phyloP scores from a whole-genome alignment of 2,329 filamentous ascomycete species.

The Tolypocladium tundrense region DNA sequence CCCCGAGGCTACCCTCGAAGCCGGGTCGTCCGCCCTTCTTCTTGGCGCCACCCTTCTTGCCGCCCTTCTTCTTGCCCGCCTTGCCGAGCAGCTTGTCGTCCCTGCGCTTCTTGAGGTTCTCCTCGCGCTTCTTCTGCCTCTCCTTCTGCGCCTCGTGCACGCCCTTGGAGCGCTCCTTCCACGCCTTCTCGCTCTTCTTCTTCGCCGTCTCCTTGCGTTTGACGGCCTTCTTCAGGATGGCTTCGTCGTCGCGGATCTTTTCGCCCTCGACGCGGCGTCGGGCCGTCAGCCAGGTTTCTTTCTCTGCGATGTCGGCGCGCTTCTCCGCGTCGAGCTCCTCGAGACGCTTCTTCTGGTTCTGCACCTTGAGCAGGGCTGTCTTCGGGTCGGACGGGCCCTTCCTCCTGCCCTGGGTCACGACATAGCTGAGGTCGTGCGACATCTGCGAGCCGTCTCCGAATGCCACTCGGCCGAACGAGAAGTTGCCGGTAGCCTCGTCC shows the following conservation, averaged over 20 bases:
- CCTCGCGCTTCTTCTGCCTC: slow-evolving; percentile 72
- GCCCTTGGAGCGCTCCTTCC: slow-evolving; percentile 62
- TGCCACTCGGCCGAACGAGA: slow-evolving; percentile 83
- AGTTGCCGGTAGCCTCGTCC: slow-evolving; percentile 51
- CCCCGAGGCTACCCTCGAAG: slow-evolving; percentile 58
- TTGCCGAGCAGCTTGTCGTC: slow-evolving; percentile 59
- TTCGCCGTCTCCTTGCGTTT: slow-evolving; percentile 88
- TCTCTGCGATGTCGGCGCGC: slow-evolving; percentile 78
- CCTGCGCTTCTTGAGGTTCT: slow-evolving; percentile 62
- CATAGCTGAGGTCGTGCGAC: slow-evolving; percentile 60
- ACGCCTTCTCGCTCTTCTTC: slow-evolving; percentile 85
- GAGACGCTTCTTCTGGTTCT: slow-evolving; percentile 77
- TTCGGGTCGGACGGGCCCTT: slow-evolving; percentile 79
- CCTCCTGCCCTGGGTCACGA: slow-evolving; percentile 44
- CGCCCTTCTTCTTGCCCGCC: slow-evolving; percentile 48
- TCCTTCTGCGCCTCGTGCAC: slow-evolving; percentile 68
- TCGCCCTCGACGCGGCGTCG: slow-evolving; percentile 84
- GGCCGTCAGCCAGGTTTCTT: slow-evolving; percentile 88
- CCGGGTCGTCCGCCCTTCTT: slow-evolving; percentile 49
- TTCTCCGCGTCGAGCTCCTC: slow-evolving; percentile 67
- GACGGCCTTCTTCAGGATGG: slow-evolving; percentile 81
- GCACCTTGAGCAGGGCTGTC: slow-evolving; percentile 73
- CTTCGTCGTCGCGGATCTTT: slow-evolving; percentile 77
- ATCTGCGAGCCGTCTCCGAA: slow-evolving; percentile 79
- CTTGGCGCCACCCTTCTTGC: slow-evolving; percentile 18